A percentile compares a stretch with the other conserved stretches of the same genome.
phyloP scores from a whole-genome alignment of 1,139 yeast genomes.

The Candida sp. region DNA sequence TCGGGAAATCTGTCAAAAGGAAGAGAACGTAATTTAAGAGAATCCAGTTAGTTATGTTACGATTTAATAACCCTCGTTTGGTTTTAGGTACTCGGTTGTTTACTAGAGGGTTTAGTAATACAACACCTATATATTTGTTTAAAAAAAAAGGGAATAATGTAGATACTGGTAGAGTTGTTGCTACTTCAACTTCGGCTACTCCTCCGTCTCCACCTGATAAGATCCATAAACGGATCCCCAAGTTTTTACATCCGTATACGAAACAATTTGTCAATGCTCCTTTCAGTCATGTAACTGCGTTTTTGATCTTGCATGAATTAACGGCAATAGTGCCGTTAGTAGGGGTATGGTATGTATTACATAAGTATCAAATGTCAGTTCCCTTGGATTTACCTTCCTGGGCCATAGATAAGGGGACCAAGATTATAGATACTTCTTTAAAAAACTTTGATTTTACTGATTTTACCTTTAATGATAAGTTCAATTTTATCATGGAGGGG shows the following conservation, averaged over 20 bases:
- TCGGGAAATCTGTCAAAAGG: background rate
- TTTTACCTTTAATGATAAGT: constrained; percentile 48
- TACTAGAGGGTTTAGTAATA: background rate
- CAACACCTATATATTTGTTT: background rate
- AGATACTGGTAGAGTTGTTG: background rate
- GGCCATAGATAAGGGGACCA: constrained; percentile 60
- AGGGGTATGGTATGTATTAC: constrained; percentile 72
- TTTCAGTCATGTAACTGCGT: constrained; percentile 66
- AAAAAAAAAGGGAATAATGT: background rate
- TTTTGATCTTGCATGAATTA: constrained; percentile 77
- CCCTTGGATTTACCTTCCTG: constrained; percentile 64
- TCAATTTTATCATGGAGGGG: constrained; percentile 69
- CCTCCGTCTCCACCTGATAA: constrained; percentile 16
- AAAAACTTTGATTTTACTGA: constrained; percentile 28
- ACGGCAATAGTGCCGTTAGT: constrained; percentile 81
- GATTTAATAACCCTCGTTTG: background rate
- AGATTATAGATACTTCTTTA: constrained; percentile 49
- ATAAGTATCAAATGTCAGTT: constrained; percentile 39
- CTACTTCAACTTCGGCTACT: background rate
- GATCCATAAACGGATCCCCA: constrained; percentile 43
- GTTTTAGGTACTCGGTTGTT: background rate
- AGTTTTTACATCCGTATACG: constrained; percentile 48
- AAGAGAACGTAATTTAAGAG: too few relatives aligned
- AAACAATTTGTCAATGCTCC: constrained; percentile 56
- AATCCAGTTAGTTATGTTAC: background rate